Base-by-base conservation (phyloP, 2,329 filamentous ascomycete species). In the Phialophora macrospora region DNA sequence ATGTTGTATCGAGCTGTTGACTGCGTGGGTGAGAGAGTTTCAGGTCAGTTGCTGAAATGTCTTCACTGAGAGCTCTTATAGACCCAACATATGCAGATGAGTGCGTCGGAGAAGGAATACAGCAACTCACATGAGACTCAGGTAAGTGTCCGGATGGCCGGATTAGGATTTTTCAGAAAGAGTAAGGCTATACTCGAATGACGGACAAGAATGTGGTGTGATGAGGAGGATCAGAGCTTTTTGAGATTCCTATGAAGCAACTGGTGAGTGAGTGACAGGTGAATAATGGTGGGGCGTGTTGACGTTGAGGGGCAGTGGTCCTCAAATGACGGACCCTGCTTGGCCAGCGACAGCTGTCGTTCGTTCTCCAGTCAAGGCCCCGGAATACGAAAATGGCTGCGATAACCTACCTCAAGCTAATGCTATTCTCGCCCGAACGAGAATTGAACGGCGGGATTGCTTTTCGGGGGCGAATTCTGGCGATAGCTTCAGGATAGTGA, bases 1-100 rank as follows among this genome's bases (percentile, higher is more conserved):
- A 85, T 86, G 76, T 84, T 75, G 73, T 75, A 30, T 48, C 26
- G 56, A 58, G 32, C 34, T 62, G 59, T 38, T 55, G 46, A 63
- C 54, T 63, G 58, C 60, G 62, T 55, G 11, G 28, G 32, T 12
- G 30, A 56, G 58, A 63, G 34, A 62, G 28, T 55, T n/a, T 46
- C 24, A 55, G 46, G 60, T 67, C 63, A 68, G 65, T 63, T 28
- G 17, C 22, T 17, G n/a, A 32, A 49, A 44, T 49, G 28, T 30
- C 52, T 28, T 62, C 41, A 20, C 52, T 44, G 28, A 38, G 11
- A 57, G 55, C 38, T 69, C 62, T 62, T 62, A n/a, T 56, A 55
- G 60, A 62, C 22, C 9, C 9, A 28, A 34, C 34, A 34, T 63
- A 41, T 58, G 24, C 22, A 22, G 32, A 28, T 20, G 44, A 60